Evolutionary conservation across 2,329 filamentous ascomycete genomes (phyloP).

Genomic region (Ascosphaera aggregata): DNA sequence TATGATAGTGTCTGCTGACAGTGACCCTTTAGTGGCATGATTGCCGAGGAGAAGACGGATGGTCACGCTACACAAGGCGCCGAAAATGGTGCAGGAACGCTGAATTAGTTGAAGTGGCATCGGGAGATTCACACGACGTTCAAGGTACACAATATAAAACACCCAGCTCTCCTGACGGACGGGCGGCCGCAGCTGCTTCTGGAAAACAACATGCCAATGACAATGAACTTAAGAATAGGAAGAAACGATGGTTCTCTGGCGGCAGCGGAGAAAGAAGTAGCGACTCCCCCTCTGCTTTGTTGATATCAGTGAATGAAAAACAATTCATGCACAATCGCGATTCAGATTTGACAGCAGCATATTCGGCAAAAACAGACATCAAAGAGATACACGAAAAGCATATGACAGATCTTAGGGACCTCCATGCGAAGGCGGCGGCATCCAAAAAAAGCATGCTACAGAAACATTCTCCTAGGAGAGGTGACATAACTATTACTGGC

Average conservation of each 20-base stretch:
- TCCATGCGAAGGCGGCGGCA: background rate
- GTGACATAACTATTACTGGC: background rate
- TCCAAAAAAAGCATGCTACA: background rate
- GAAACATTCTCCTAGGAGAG: background rate
- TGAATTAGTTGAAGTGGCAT: constrained; percentile 57
- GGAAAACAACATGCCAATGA: background rate
- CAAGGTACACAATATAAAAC: background rate
- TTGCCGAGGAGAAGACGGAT: constrained; percentile 65
- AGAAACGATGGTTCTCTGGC: constrained; percentile 17
- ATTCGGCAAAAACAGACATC: background rate
- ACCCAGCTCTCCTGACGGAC: background rate
- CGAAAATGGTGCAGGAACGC: constrained; percentile 95
- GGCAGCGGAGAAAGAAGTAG: constrained; percentile 12
- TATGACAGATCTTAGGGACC: constrained; percentile 5
- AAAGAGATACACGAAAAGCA: constrained; percentile 4
- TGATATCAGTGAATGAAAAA: constrained; percentile 1
- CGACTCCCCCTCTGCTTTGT: constrained; percentile 7
- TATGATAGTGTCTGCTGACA: no score
- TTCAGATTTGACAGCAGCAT: background rate
- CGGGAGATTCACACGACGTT: constrained; percentile 4
- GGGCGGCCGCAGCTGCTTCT: background rate
- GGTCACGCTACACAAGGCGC: constrained; percentile 81
- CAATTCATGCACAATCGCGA: constrained; percentile 1
- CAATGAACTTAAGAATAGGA: constrained; percentile 8
- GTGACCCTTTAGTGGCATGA: constrained; percentile 51